phyloP scores from a whole-genome alignment of 176 grass and related monocot genomes.

The Urochloa ruziziensis region DNA sequence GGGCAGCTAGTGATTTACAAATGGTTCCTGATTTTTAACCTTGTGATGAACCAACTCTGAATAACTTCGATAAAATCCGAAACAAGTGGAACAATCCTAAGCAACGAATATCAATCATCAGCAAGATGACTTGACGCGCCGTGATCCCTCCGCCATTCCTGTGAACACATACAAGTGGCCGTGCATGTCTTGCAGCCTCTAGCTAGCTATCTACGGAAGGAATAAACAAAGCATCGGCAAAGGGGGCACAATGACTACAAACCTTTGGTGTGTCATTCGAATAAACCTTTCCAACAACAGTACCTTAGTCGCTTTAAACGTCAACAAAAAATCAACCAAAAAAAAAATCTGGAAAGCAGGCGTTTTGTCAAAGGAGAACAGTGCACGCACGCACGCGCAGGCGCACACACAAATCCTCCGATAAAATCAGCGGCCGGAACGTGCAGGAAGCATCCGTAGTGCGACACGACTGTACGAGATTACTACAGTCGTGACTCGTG shows the following conservation, averaged over 20 bases:
- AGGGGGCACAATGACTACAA: conserved; percentile 17
- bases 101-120: conserved; percentile 24
- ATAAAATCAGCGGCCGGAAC: background rate
- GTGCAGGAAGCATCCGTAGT: background rate
- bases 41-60: too few species aligned
- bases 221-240: background rate
- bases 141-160: background rate
- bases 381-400: background rate
- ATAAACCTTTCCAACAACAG: conserved; percentile 27
- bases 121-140: background rate
- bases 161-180: background rate
- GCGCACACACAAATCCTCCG: background rate
- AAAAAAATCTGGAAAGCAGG: background rate
- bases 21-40: too few species aligned
- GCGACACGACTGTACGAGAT: background rate
- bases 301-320: background rate
- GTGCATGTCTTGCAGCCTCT: too few species aligned
- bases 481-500: background rate
- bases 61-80: too few species aligned
- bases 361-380: conserved; percentile 29
- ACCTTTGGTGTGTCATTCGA: conserved; percentile 7
- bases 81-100: too few species aligned
- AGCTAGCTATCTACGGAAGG: conserved; percentile 17
- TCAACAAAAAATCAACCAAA: background rate
- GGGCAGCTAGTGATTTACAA: too few species aligned